These are phyloP conservation scores for Quercus mongolica DNA, from an alignment of 306 rosid genomes.

Conservation along the genomic window DNA sequence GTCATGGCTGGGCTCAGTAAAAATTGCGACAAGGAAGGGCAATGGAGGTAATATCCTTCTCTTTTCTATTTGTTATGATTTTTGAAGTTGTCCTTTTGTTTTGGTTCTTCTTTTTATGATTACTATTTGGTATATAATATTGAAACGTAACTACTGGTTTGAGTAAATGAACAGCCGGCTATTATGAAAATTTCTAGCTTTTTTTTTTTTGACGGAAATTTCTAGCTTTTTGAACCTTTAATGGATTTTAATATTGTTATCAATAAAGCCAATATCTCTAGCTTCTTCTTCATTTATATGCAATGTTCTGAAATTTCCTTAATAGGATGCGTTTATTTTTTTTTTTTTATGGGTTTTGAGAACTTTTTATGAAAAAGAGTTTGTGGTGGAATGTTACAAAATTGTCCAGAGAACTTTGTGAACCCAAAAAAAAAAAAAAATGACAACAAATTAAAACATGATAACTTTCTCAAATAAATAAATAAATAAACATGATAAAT, in stretches of 20 bases:
- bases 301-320: background rate
- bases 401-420: too few species aligned
- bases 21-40: conserved; percentile 81
- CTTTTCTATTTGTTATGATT: conserved; percentile 34
- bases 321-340: too few species aligned
- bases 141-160: conserved; percentile 21
- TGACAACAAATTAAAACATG: too few species aligned
- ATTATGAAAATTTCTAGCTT: conserved; percentile 29
- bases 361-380: too few species aligned
- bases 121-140: background rate
- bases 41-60: conserved; percentile 72
- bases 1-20: conserved; percentile 85
- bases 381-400: too few species aligned
- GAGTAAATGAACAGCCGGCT: conserved; percentile 46
- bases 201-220: too few species aligned
- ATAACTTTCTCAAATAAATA: too few species aligned
- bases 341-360: too few species aligned
- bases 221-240: conserved; percentile 12
- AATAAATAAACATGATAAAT: too few species aligned
- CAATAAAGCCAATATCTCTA: background rate
- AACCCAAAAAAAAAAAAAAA: too few species aligned
- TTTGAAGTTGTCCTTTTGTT: conserved; percentile 4
- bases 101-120: conserved; percentile 27
- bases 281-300: background rate
- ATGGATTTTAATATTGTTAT: background rate